A percentile compares a stretch with the other conserved stretches of the same genome.
Conservation (phyloP, 2,329 filamentous ascomycete species). For the Trichoderma aggressivum region DNA sequence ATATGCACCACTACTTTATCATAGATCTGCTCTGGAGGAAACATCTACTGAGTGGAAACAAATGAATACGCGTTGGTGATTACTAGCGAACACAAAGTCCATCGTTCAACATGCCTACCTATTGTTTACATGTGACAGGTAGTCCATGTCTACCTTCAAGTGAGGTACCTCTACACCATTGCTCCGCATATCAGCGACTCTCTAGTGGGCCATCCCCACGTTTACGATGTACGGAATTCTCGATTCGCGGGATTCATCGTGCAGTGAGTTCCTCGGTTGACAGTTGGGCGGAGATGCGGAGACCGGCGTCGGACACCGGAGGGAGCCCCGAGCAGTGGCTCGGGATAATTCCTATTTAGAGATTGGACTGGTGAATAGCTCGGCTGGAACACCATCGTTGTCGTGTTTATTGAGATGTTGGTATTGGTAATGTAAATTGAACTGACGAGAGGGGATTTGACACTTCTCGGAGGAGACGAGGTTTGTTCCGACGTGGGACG, state of each 20-base stretch:
- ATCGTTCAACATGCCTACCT: not conserved
- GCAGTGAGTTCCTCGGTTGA: not conserved
- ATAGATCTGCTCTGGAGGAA: slow-evolving; percentile 1
- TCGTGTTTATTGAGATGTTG: not conserved
- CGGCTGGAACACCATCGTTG: not conserved
- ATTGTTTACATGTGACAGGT: not conserved
- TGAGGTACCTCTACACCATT: not conserved
- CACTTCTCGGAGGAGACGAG: not conserved
- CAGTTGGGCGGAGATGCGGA: not conserved
- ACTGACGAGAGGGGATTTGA: not conserved
- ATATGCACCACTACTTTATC: not conserved
- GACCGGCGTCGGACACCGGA: not conserved
- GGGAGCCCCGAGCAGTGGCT: not conserved
- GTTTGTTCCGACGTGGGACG: not conserved
- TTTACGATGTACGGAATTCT: not conserved
- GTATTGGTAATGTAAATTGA: not conserved
- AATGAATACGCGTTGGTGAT: not conserved
- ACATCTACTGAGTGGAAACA: not conserved
- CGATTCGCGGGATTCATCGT: not conserved
- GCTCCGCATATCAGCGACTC: not conserved
- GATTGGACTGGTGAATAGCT: not conserved
- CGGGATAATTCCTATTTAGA: not conserved
- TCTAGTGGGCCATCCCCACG: not conserved
- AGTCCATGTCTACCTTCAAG: not conserved
- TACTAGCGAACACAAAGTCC: not conserved